Conservation (phyloP, 2,329 filamentous ascomycete genomes). For the Trichoderma oligosporum region DNA sequence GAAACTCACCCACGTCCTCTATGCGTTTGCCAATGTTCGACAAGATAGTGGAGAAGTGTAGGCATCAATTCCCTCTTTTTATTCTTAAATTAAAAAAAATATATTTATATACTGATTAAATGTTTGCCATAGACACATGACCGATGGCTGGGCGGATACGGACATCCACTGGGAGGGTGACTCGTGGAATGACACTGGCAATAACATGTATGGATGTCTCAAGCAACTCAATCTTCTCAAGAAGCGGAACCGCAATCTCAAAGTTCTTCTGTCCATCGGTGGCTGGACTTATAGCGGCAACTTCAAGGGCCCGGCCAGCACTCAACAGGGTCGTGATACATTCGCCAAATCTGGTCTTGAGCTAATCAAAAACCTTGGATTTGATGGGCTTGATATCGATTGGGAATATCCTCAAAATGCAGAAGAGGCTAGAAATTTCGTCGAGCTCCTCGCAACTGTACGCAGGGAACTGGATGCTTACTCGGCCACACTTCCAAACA, state of each 20-base stretch:
- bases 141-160: slow-evolving; percentile 61
- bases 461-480: slow-evolving; percentile 58
- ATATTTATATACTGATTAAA: neutral
- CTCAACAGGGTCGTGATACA: slow-evolving; percentile 59
- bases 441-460: slow-evolving; percentile 55
- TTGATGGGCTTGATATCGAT: slow-evolving; percentile 67
- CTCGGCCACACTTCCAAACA: slow-evolving; percentile 38
- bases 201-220: slow-evolving; percentile 81
- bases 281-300: slow-evolving; percentile 91
- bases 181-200: slow-evolving; percentile 67
- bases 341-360: slow-evolving; percentile 74
- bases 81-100: slow-evolving; percentile 16
- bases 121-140: slow-evolving; percentile 44
- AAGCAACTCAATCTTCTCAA: slow-evolving; percentile 89
- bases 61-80: slow-evolving; percentile 19
- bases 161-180: slow-evolving; percentile 72
- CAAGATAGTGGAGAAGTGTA: slow-evolving; percentile 76
- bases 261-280: slow-evolving; percentile 80
- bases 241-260: slow-evolving; percentile 74
- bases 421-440: slow-evolving; percentile 54
- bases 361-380: slow-evolving; percentile 74
- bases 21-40: slow-evolving; percentile 83
- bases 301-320: slow-evolving; percentile 72
- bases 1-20: slow-evolving; percentile 83
- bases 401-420: slow-evolving; percentile 62